These are phyloP conservation scores for Clavulina sp. DNA, from an alignment of 768 basidiomycete genomes.

Conservation along the genomic window DNA sequence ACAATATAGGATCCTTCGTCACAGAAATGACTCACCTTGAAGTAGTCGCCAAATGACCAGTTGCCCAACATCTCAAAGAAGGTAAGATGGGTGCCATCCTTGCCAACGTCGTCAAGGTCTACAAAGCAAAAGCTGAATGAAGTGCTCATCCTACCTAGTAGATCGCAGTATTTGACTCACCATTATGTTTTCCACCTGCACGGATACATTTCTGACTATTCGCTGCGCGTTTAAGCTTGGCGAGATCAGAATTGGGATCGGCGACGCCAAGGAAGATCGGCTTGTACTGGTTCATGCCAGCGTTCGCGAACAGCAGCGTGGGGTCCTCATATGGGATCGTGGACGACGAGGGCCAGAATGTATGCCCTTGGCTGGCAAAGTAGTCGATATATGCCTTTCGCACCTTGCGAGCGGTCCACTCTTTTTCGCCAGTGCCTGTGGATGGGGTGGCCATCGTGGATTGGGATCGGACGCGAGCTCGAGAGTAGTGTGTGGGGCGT, in stretches of 20 bases:
- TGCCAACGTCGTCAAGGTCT: constrained; percentile 98
- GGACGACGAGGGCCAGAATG: constrained; percentile 76
- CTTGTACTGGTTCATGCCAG: constrained; percentile 98
- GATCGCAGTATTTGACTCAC: constrained; percentile 22
- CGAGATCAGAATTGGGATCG: constrained; percentile 80
- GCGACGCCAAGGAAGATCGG: constrained; percentile 95
- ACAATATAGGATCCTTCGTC: not conserved
- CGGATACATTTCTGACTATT: constrained; percentile 98
- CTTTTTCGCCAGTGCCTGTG: too few species aligned
- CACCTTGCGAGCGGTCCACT: constrained; percentile 67
- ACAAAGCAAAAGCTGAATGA: not conserved
- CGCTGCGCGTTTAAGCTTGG: constrained; percentile 76
- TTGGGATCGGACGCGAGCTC: not conserved
- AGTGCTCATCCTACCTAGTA: not conserved
- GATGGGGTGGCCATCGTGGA: not conserved
- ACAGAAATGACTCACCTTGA: constrained; percentile 49
- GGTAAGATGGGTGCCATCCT: constrained; percentile 94
- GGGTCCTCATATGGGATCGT: constrained; percentile 97
- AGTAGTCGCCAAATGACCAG: constrained; percentile 99
- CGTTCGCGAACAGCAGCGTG: constrained; percentile 93
- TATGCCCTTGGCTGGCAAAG: constrained; percentile 64
- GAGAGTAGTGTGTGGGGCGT: not conserved
- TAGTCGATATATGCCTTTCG: constrained; percentile 83
- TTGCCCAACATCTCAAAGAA: constrained; percentile 99
- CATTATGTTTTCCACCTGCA: constrained; percentile 98